Conservation (phyloP, 2,329 filamentous ascomycete genomes). For the Cordyceps cicadae region DNA sequence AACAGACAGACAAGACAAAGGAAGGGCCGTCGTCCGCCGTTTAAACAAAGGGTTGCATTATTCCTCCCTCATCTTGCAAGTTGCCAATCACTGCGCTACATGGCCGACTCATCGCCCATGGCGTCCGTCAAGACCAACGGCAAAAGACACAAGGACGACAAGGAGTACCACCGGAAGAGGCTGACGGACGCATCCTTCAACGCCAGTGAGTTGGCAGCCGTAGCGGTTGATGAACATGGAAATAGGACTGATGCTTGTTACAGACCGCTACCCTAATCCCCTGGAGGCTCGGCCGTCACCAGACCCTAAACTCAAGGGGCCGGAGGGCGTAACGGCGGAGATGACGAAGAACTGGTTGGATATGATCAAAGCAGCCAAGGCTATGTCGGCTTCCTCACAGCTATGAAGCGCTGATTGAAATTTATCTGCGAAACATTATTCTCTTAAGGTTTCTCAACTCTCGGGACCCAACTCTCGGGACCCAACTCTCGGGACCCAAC, state of each 20-base stretch:
- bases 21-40: too few relatives aligned
- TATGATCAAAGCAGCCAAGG: conserved; percentile 20
- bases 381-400: not conserved
- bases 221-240: too few relatives aligned
- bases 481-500: too few relatives aligned
- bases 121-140: conserved; percentile 20
- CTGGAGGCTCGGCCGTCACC: conserved; percentile 30
- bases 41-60: not conserved
- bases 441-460: not conserved
- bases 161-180: conserved; percentile 27
- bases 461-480: too few relatives aligned
- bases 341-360: conserved; percentile 32
- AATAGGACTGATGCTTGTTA: conserved; percentile 12
- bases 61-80: not conserved
- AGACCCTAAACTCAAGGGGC: conserved; percentile 24
- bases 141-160: conserved; percentile 37
- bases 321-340: conserved; percentile 32
- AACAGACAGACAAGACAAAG: too few relatives aligned
- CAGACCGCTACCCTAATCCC: conserved; percentile 38
- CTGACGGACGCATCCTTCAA: conserved; percentile 40
- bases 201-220: conserved; percentile 28
- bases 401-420: not conserved
- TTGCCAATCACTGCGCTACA: not conserved
- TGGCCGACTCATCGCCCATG: conserved; percentile 13
- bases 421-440: not conserved